Evolutionary conservation across 345 rosid species (phyloP).

Genomic region (Eucalyptus cloeziana): DNA sequence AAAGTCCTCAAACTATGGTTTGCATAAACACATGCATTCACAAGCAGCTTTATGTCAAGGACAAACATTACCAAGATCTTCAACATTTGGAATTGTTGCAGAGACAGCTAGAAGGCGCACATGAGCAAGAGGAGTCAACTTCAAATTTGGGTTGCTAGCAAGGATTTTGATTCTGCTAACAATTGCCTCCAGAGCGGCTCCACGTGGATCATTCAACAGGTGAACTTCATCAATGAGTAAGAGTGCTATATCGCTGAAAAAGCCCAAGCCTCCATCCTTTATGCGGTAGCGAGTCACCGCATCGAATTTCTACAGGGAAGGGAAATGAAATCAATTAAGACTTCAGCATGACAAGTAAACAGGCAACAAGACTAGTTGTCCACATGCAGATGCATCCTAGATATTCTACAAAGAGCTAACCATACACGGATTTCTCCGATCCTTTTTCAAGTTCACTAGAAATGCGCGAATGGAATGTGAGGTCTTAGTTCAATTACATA

Average conservation of each 20-base stretch:
- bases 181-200: constrained; percentile 92
- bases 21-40: background rate
- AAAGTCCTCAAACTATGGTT: background rate
- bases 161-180: constrained; percentile 94
- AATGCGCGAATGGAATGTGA: background rate
- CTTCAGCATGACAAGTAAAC: background rate
- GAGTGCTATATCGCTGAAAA: constrained; percentile 87
- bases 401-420: background rate
- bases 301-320: constrained; percentile 63
- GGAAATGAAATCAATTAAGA: background rate
- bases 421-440: background rate
- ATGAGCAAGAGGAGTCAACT: constrained; percentile 56
- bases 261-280: constrained; percentile 86
- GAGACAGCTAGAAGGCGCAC: constrained; percentile 90
- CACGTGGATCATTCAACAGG: constrained; percentile 87
- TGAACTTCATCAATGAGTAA: constrained; percentile 96
- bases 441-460: background rate
- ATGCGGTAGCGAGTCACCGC: constrained; percentile 86
- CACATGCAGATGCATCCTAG: background rate
- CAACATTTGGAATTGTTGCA: constrained; percentile 90
- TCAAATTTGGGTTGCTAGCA: constrained; percentile 61
- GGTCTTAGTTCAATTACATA: background rate
- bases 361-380: background rate
- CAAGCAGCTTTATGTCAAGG: background rate
- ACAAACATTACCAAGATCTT: constrained; percentile 66